These are phyloP conservation scores for Dendrocalamus sinicus DNA, from an alignment of 176 grass and related monocot genomes.

Conservation along the genomic window DNA sequence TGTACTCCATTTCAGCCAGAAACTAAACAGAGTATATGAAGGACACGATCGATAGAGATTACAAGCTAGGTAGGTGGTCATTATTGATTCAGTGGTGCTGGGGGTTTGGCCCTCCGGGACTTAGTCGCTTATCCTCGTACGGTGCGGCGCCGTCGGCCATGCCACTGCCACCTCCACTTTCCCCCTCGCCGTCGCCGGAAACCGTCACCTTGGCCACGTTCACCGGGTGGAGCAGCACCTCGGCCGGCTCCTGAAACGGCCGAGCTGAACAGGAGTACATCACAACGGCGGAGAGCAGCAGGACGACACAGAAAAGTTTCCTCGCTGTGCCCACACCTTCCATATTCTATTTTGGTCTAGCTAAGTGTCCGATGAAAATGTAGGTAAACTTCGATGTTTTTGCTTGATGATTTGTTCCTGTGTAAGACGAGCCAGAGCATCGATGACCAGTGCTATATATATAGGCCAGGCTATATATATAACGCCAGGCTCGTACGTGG, in stretches of 20 bases:
- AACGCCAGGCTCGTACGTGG: background rate
- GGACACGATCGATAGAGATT: too few species aligned
- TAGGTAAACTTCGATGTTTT: background rate
- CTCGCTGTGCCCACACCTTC: background rate
- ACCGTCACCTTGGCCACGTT: background rate
- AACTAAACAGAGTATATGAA: background rate
- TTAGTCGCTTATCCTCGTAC: background rate
- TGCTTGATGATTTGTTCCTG: background rate
- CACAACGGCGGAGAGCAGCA: conserved; percentile 13
- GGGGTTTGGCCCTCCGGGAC: conserved; percentile 26
- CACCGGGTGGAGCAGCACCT: background rate
- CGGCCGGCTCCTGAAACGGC: background rate
- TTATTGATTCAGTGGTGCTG: background rate
- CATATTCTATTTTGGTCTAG: background rate
- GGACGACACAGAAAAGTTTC: background rate
- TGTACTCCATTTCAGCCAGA: background rate
- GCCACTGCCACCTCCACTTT: background rate
- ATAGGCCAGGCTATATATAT: background rate
- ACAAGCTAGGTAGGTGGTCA: background rate
- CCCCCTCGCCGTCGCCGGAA: background rate
- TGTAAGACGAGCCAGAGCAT: background rate
- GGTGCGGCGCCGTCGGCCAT: background rate
- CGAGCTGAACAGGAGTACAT: background rate
- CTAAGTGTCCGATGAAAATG: background rate
- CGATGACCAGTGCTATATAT: background rate